phyloP scores from a whole-genome alignment of 805 yeast genomes.

The Kodamaea jinghongensis region DNA sequence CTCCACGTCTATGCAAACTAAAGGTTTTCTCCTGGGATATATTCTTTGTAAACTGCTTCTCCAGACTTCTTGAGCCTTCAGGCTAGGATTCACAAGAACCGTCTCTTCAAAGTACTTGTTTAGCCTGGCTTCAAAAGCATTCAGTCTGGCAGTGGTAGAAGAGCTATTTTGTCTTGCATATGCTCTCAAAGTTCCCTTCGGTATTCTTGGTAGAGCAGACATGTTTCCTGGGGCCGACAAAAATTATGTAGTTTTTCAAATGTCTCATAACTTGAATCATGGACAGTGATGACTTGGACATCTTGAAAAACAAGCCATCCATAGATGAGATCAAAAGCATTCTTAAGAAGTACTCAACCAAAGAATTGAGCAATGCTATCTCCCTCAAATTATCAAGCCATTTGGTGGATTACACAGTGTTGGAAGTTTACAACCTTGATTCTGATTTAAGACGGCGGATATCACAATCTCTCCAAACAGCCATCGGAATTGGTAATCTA shows the following conservation, averaged over 20 bases:
- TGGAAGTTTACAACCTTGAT: conserved; percentile 24
- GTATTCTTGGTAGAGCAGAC: too few relatives aligned
- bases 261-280: not conserved
- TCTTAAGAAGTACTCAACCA: not conserved
- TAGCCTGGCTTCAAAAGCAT: conserved; percentile 2
- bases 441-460: conserved; percentile 14
- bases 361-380: not conserved
- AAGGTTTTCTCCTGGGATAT: conserved; percentile 19
- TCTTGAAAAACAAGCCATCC: conserved; percentile 13
- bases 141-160: not conserved
- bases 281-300: conserved; percentile 9
- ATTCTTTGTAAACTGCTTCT: conserved; percentile 17
- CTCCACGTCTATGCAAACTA: conserved; percentile 28
- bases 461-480: conserved; percentile 18
- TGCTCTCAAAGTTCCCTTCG: too few relatives aligned
- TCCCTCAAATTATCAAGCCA: conserved; percentile 18
- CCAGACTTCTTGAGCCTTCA: conserved; percentile 4
- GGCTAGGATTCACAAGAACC: not conserved
- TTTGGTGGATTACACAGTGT: conserved; percentile 32
- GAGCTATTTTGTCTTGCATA: too few relatives aligned
- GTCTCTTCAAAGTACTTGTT: conserved; percentile 7
- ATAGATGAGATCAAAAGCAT: conserved; percentile 11
- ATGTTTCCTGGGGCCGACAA: not conserved
- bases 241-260: not conserved
- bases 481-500: conserved; percentile 34